Base-by-base conservation (phyloP, 2,329 filamentous ascomycete species). In the Xylariaceae sp. region DNA sequence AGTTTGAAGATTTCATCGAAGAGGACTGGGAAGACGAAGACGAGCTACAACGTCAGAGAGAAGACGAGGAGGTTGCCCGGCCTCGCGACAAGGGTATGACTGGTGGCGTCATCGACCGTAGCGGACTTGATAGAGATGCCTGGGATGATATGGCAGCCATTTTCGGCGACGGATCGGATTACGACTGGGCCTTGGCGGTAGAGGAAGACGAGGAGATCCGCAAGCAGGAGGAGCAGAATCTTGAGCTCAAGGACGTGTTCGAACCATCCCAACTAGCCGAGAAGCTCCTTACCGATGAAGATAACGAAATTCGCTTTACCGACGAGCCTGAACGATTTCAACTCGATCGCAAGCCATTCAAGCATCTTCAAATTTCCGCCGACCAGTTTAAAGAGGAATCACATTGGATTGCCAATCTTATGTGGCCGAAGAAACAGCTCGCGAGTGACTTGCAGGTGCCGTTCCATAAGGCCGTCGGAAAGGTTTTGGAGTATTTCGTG, bases 201-300 rank as follows among this genome's bases (percentile, higher is more conserved):
- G 92, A 97, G 74, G 89, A 94, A 51, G 88, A 92, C 53, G 88
- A 92, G 65, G 90, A 95, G 65, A 87, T 90, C 52, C 86, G 88
- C 59, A 82, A 89, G 65, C 83, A 87, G 61, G 89, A 90, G 62
- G 90, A 95, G 66, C 89, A 92, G 69, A 87, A 88, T 50, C 85
- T 97, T 48, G 91, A 97, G 74, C 83, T 99, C 63, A 97, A 97
- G 77, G 93, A 99, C 72, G 93, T 99, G 54, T 99, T 99, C 69
- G 94, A 99, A 75, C 94, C 94, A 0, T 96, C 92, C 2, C 92
- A 99, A 73, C 83, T 99, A 45, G 87, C 88, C 58, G 94, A 99
- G 76, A 93, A 91, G 76, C 88, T 97, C 73, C 84, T 99, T 67
- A 99, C 94, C 7, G 94, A 97, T 59, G 92, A 92, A 64, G 94